A percentile compares a stretch with the other conserved stretches of the same genome.
These are phyloP conservation scores for Cercospora janseana DNA, from an alignment of 2,329 filamentous ascomycete genomes.

Conservation along the genomic window DNA sequence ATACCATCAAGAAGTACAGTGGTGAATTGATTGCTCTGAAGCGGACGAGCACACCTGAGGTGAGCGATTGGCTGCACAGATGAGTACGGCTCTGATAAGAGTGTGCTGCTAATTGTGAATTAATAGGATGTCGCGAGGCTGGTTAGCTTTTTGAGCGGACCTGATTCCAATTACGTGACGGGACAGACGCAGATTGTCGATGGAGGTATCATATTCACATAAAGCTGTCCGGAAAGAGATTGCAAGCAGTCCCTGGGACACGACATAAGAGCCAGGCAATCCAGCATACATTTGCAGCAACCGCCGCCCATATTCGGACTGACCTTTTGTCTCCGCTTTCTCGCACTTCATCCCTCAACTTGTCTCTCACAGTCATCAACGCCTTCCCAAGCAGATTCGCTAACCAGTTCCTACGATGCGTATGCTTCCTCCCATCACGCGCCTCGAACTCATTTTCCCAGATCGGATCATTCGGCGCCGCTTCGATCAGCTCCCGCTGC, in stretches of 20 bases:
- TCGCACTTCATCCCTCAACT: not conserved
- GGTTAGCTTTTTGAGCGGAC: constrained; percentile 60
- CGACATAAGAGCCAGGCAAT: not conserved
- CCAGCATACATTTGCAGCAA: too few species aligned
- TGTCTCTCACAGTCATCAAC: constrained; percentile 12
- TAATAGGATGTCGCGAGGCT: constrained; percentile 57
- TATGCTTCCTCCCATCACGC: constrained; percentile 5
- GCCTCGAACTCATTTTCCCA: constrained; percentile 64
- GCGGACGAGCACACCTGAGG: constrained; percentile 57
- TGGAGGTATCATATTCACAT: constrained; percentile 38
- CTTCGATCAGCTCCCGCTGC: constrained; percentile 58
- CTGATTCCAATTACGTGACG: constrained; percentile 63
- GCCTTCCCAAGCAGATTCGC: constrained; percentile 10
- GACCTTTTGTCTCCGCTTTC: not conserved
- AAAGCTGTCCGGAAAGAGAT: not conserved
- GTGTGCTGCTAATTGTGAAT: not conserved
- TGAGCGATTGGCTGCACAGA: not conserved
- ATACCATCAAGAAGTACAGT: constrained; percentile 54
- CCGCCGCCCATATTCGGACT: not conserved
- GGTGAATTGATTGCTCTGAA: constrained; percentile 57
- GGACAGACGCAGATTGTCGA: constrained; percentile 62
- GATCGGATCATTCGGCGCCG: constrained; percentile 56
- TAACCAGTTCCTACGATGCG: constrained; percentile 51
- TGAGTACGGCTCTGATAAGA: not conserved
- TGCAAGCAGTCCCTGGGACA: not conserved